phyloP scores from a whole-genome alignment of 805 yeast genomes.

The Candida nanaspora region DNA sequence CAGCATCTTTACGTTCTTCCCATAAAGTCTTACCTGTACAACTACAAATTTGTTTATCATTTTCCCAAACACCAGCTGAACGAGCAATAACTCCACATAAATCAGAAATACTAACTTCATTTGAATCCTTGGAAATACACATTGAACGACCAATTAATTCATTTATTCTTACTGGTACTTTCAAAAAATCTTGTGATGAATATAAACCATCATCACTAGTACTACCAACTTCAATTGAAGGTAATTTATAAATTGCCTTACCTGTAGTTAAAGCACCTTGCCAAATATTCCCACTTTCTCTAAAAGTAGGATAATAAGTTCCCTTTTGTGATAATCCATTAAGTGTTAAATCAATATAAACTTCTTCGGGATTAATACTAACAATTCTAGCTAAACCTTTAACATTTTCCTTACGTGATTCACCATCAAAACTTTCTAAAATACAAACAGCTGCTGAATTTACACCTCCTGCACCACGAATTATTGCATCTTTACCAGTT shows the following conservation, averaged over 20 bases:
- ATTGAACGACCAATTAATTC: slow-evolving; percentile 69
- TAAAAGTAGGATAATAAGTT: slow-evolving; percentile 60
- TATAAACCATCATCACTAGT: slow-evolving; percentile 24
- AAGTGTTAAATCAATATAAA: slow-evolving; percentile 69
- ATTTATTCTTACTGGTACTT: slow-evolving; percentile 38
- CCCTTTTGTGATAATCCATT: slow-evolving; percentile 60
- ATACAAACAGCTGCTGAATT: slow-evolving; percentile 90
- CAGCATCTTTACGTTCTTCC: slow-evolving; percentile 86
- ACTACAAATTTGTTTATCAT: slow-evolving; percentile 85
- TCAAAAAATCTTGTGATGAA: slow-evolving; percentile 40
- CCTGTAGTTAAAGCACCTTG: slow-evolving; percentile 69
- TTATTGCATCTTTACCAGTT: slow-evolving; percentile 83
- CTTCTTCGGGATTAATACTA: slow-evolving; percentile 43
- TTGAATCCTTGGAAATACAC: slow-evolving; percentile 35
- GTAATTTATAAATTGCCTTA: slow-evolving; percentile 34
- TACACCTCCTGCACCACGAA: slow-evolving; percentile 84
- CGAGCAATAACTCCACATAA: slow-evolving; percentile 89
- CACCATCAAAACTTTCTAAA: slow-evolving; percentile 60
- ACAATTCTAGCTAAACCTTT: slow-evolving; percentile 86
- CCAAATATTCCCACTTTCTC: slow-evolving; percentile 70
- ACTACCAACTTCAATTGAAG: slow-evolving; percentile 25
- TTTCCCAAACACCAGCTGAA: slow-evolving; percentile 97
- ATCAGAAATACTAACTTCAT: slow-evolving; percentile 33
- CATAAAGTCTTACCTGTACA: slow-evolving; percentile 94
- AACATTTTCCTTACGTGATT: slow-evolving; percentile 45